Base-by-base conservation (phyloP, 2,329 filamentous ascomycete species). In the Ophiosphaerella narmari region DNA sequence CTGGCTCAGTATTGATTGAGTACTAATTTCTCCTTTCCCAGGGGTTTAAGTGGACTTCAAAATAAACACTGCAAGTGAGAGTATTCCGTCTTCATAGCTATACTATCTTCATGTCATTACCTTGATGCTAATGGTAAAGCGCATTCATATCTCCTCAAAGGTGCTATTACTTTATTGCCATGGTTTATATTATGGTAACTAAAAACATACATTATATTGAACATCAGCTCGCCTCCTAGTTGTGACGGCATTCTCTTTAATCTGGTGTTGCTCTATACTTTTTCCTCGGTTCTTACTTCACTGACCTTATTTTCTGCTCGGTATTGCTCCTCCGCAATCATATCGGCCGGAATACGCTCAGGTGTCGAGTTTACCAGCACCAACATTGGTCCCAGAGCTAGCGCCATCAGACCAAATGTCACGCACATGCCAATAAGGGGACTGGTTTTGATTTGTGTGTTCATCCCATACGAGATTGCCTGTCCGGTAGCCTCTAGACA, bases 341-440 rank as follows among this genome's bases (percentile, higher is more conserved):
- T 59, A 52, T 69, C 63, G 3, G 65, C 63, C n/a, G 65, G 65
- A 33, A 71, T 69, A 7, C 60, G 67, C 50, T 71, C 66, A 6
- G 66, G 67, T 7, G 68, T 70, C 24, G 54, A 46, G 35, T 70
- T 69, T 13, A 70, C 66, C 46, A 71, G 43, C 12, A 63, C 39
- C 21, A 71, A 42, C 68, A 71, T 71, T 8, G 68, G 68, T n/a
- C 42, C 55, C 13, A 68, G 52, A 6, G 67, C 65, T 21, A 65
- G 29, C 18, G 55, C 66, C 67, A 71, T 69, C 24, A 71, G 37
- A 1, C 57, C 67, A 40, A 70, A 71, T 3, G 65, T 69, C 4
- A 71, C 67, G 33, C 67, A 70, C 39, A 68, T 66, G 7, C 65
- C 65, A 18, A 68, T 59, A 5, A 67, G 46, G 18, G 60, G 63